These are phyloP conservation scores for Nakazawaea holstii DNA, from an alignment of 805 yeast genomes.

Conservation along the genomic window DNA sequence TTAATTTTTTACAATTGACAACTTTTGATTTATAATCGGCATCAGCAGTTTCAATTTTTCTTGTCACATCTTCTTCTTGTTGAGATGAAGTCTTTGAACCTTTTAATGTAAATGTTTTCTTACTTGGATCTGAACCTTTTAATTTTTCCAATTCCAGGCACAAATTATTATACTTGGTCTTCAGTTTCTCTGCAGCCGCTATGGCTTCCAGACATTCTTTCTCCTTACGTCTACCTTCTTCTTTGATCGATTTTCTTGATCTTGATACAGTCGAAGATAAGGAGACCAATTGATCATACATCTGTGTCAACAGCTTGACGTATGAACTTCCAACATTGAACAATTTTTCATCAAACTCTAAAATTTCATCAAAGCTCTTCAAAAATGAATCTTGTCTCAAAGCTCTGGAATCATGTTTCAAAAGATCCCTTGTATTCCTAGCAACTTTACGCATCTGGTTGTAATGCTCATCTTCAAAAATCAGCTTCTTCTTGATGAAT, in stretches of 20 bases:
- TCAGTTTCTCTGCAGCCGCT: slow-evolving; percentile 82
- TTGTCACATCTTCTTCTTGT: slow-evolving; percentile 81
- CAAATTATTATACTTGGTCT: slow-evolving; percentile 64
- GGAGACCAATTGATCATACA: slow-evolving; percentile 79
- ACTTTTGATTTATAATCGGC: slow-evolving; percentile 80
- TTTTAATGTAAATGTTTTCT: slow-evolving; percentile 76
- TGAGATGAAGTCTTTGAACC: slow-evolving; percentile 77
- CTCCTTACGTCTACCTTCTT: slow-evolving; percentile 75
- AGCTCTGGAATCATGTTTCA: slow-evolving; percentile 37
- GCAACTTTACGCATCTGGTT: slow-evolving; percentile 70
- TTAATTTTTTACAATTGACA: slow-evolving; percentile 61
- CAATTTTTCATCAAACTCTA: slow-evolving; percentile 74
- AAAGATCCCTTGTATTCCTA: slow-evolving; percentile 41
- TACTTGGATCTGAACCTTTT: slow-evolving; percentile 69
- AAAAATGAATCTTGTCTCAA: slow-evolving; percentile 64
- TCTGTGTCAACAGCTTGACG: slow-evolving; percentile 72
- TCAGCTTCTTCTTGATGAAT: slow-evolving; percentile 72
- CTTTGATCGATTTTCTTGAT: slow-evolving; percentile 73
- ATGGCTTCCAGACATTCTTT: slow-evolving; percentile 83
- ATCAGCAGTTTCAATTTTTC: slow-evolving; percentile 81
- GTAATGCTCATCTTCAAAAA: slow-evolving; percentile 73
- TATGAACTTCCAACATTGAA: slow-evolving; percentile 66
- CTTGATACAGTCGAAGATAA: slow-evolving; percentile 65
- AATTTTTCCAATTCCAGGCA: slow-evolving; percentile 86
- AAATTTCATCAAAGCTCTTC: slow-evolving; percentile 57